A percentile compares a stretch with the other conserved stretches of the same genome.
Evolutionary conservation across 257 asterid genomes (phyloP).

Genomic region (Ligustrum vulgare): DNA sequence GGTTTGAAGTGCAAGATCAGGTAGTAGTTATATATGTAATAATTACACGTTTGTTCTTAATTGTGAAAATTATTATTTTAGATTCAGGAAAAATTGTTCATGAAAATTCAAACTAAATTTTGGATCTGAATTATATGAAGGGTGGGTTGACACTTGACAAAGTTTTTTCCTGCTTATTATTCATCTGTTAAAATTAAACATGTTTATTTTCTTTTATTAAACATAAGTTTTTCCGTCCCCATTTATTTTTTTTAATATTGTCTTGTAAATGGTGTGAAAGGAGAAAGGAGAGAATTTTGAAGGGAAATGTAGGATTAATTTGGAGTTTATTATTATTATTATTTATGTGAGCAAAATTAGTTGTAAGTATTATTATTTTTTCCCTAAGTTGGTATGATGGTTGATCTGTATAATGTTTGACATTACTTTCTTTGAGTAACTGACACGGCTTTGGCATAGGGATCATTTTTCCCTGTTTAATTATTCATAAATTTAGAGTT

Average conservation of each 20-base stretch:
- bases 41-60: background rate
- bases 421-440: constrained; percentile 28
- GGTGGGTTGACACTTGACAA: no score
- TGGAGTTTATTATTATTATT: no score
- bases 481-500: no score
- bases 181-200: background rate
- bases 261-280: background rate
- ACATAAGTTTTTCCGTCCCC: background rate
- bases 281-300: background rate
- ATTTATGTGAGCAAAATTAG: no score
- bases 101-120: constrained; percentile 6
- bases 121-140: constrained; percentile 17
- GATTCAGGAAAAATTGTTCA: constrained; percentile 12
- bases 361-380: constrained; percentile 1
- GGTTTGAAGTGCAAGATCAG: background rate
- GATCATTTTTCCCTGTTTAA: no score
- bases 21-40: background rate
- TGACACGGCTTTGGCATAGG: constrained; percentile 38
- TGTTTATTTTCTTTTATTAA: constrained; percentile 12
- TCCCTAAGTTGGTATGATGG: constrained; percentile 33
- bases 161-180: background rate
- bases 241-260: background rate
- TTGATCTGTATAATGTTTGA: constrained; percentile 39
- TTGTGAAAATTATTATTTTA: constrained; percentile 4
- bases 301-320: no score